Base-by-base conservation (phyloP, 331 rosid genomes). In the Spiraea crenata region DNA sequence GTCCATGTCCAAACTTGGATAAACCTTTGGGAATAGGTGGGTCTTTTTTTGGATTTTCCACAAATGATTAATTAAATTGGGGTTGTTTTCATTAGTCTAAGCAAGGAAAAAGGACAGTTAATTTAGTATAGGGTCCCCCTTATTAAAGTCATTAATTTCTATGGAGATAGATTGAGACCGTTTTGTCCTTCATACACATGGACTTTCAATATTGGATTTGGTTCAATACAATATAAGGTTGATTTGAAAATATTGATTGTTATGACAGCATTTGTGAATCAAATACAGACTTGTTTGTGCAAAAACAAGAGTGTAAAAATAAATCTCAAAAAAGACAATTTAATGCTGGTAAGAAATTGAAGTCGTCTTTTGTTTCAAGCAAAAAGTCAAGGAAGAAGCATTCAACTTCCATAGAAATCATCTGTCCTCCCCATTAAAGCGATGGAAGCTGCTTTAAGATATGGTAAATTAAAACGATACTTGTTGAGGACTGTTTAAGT, bases 101-200 rank as follows among this genome's bases (percentile, higher is more conserved):
- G 47, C 7, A 67, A 37, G 13, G 65, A 4, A 3, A 48, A 12
- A 50, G n/a, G 17, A 9, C 6, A 67, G 47, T 38, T 34, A 49
- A 35, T 67, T 5, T 5, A 38, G 60, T 48, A 34, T 25, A 25
- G 31, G 31, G 45, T 66, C 6, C 39, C 38, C 79, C 25, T 56
- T 5, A 70, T 39, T 25, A 63, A 80, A 80, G 80, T 70, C 82
- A 71, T 79, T 57, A 74, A 79, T 50, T 69, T 72, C 70, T 63
- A 58, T 0, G 49, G 51, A 75, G 57, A 3, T 56, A 68, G 84
- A 73, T 69, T 65, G 74, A 65, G 70, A 80, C 80, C 59, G 16
- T 7, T 70, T 57, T 72, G 44, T 6, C 31, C 13, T 58, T 11
- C n/a, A 5, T 7, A 17, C 14, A 44, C 20, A 38, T 64, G 73